Conservation (phyloP, 768 basidiomycete genomes). For the Termitomyces sp. region DNA sequence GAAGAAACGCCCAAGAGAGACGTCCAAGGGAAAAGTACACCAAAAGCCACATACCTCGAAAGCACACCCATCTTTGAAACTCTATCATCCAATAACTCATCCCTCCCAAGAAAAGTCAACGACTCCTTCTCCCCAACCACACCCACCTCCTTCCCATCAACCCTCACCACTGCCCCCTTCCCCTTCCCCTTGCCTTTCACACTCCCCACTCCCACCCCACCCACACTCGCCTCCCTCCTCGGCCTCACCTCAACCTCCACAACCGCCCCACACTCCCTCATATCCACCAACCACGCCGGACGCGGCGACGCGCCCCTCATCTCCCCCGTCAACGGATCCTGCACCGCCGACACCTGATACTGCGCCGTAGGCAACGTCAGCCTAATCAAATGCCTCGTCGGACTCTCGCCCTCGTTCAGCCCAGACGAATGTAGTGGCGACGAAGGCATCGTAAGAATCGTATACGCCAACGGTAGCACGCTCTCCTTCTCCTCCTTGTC, state of each 20-base stretch:
- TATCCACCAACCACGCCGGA: slow-evolving; percentile 70
- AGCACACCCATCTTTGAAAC: slow-evolving; percentile 65
- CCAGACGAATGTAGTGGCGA: slow-evolving; percentile 80
- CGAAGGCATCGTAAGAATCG: slow-evolving; percentile 74
- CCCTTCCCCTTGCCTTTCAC: slow-evolving; percentile 27
- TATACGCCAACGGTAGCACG: slow-evolving; percentile 53
- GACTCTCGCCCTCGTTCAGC: slow-evolving; percentile 41
- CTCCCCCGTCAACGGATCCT: slow-evolving; percentile 80
- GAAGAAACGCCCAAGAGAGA: neutral
- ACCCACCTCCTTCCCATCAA: slow-evolving; percentile 51
- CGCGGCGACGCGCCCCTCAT: slow-evolving; percentile 55
- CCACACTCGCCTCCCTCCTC: slow-evolving; percentile 25
- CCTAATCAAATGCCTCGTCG: slow-evolving; percentile 75
- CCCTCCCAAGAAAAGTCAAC: slow-evolving; percentile 66
- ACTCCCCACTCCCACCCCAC: slow-evolving; percentile 27
- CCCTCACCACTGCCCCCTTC: slow-evolving; percentile 27
- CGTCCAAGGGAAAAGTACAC: neutral
- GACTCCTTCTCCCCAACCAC: slow-evolving; percentile 78
- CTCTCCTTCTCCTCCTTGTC: slow-evolving; percentile 17
- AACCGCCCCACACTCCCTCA: slow-evolving; percentile 51
- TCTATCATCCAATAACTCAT: slow-evolving; percentile 74
- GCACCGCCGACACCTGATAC: slow-evolving; percentile 70
- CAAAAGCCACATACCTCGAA: slow-evolving; percentile 51
- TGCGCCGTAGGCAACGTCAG: slow-evolving; percentile 82
- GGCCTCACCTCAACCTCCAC: slow-evolving; percentile 60